Evolutionary conservation across 202 grass and related monocot genomes (phyloP).

Genomic region (Saccharum hybrid): DNA sequence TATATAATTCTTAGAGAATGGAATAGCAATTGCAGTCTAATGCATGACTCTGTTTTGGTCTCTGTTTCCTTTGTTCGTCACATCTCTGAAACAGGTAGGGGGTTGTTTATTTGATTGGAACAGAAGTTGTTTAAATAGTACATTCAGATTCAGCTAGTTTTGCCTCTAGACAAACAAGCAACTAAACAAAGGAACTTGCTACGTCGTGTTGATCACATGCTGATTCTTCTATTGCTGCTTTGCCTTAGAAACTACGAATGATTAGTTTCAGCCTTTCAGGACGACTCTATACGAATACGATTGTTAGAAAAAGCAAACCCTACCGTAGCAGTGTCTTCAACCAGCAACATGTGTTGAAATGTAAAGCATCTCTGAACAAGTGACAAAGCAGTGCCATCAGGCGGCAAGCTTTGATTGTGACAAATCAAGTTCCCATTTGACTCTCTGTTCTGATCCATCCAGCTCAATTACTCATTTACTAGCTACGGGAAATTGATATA

Average conservation of each 20-base stretch:
- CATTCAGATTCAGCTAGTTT: not conserved
- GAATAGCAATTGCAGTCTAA: no score
- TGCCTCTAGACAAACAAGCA: not conserved
- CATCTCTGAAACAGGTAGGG: not conserved
- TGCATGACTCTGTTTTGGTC: not conserved
- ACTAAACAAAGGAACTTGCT: not conserved
- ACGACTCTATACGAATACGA: not conserved
- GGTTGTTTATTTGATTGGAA: not conserved
- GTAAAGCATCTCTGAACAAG: not conserved
- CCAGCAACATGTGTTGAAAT: constrained; percentile 23
- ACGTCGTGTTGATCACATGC: constrained; percentile 39
- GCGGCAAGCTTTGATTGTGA: not conserved
- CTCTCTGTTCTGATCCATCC: not conserved
- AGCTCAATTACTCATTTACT: not conserved
- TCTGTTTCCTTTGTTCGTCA: constrained; percentile 2
- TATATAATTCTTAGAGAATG: no score
- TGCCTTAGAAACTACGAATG: constrained; percentile 52
- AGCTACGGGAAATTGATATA: not conserved
- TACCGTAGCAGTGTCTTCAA: constrained; percentile 4
- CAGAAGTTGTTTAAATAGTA: not conserved
- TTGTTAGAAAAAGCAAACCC: constrained; percentile 21
- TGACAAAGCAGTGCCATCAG: constrained; percentile 5
- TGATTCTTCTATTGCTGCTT: constrained; percentile 48
- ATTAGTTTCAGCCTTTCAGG: not conserved
- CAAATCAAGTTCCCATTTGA: constrained; percentile 24